A percentile compares a stretch with the other conserved stretches of the same genome.
phyloP scores from a whole-genome alignment of 805 yeast genomes.

The Teunomyces barrocoloradensis region DNA sequence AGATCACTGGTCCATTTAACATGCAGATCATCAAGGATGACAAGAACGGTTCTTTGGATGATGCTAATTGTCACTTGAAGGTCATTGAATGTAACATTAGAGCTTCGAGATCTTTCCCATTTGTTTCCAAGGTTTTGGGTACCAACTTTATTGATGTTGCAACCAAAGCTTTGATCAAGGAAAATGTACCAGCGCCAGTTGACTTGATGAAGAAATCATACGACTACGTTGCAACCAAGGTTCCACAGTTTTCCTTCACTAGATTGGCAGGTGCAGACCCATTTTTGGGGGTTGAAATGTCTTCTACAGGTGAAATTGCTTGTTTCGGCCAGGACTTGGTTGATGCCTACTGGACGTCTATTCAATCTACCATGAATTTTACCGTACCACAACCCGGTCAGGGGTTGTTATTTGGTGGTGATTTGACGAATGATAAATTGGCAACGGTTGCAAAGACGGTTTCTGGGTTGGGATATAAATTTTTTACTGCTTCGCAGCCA shows the following conservation, averaged over 20 bases:
- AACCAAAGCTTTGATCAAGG: constrained; percentile 76
- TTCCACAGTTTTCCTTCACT: constrained; percentile 97
- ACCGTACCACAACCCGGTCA: constrained; percentile 86
- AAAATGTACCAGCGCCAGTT: constrained; percentile 72
- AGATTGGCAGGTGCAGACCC: constrained; percentile 99
- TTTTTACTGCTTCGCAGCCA: constrained; percentile 69
- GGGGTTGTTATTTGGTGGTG: constrained; percentile 94
- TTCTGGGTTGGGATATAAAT: constrained; percentile 74
- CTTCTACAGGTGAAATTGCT: constrained; percentile 98
- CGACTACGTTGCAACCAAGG: constrained; percentile 91
- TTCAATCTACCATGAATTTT: constrained; percentile 97
- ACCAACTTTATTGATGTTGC: constrained; percentile 93
- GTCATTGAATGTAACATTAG: constrained; percentile 98
- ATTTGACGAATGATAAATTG: constrained; percentile 65
- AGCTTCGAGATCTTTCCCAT: constrained; percentile 99
- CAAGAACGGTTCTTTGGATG: constrained; percentile 54
- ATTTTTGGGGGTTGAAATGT: constrained; percentile 98
- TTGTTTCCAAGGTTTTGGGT: constrained; percentile 95
- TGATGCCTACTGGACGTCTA: constrained; percentile 97
- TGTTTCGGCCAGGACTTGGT: constrained; percentile 82
- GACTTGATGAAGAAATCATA: constrained; percentile 77
- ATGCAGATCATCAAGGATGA: constrained; percentile 92
- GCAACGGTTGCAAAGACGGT: constrained; percentile 71
- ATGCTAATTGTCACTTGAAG: constrained; percentile 61
- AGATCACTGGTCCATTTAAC: constrained; percentile 96